phyloP scores from a whole-genome alignment of 2,329 filamentous ascomycete genomes.

The Cytospora mali region DNA sequence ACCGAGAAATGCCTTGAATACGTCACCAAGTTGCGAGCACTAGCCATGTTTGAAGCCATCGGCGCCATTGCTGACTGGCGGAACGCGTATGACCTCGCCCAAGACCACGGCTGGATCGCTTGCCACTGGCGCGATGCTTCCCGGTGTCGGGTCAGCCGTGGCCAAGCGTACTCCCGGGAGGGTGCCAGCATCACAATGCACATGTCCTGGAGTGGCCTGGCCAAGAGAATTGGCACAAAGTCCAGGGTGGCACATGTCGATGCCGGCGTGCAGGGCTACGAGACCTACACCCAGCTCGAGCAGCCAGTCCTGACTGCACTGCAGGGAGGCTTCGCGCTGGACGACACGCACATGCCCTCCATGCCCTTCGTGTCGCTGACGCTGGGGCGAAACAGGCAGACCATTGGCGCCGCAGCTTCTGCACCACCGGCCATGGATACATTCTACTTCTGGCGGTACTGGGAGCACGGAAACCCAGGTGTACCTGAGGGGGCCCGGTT shows the following conservation, averaged over 20 bases:
- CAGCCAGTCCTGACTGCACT: constrained; percentile 1
- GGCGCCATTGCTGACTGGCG: not conserved
- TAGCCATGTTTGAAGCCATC: constrained; percentile 11
- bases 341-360: not conserved
- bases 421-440: not conserved
- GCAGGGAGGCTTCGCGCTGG: not conserved
- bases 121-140: not conserved
- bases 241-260: not conserved
- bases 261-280: not conserved
- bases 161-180: not conserved
- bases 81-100: not conserved
- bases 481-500: not conserved
- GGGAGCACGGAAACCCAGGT: not conserved
- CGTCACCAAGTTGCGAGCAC: constrained; percentile 10
- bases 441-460: constrained; percentile 21
- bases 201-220: not conserved
- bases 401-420: not conserved
- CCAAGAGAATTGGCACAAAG: not conserved
- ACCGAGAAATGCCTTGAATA: constrained; percentile 14
- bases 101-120: constrained; percentile 13
- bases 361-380: constrained; percentile 15
- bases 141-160: not conserved
- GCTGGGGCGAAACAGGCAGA: constrained; percentile 1
- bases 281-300: constrained; percentile 3
- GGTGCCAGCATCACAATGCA: not conserved